Percentiles rank a stretch among this genome's conserved stretches.
Evolutionary conservation across 495 filamentous ascomycete species (phyloP).

Genomic region (Tuber borchii): DNA sequence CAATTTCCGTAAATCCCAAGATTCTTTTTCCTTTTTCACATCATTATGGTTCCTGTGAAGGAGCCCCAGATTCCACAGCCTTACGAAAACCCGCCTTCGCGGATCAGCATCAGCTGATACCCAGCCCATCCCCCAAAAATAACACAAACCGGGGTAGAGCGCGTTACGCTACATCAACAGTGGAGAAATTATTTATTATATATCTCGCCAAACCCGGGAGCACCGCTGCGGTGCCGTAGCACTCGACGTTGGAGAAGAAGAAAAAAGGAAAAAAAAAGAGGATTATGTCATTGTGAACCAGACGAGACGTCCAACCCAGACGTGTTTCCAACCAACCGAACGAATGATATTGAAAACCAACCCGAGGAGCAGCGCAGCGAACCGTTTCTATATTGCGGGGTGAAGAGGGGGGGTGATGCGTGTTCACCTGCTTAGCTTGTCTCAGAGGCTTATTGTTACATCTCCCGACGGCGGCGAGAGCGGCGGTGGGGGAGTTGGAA

Average conservation of each 20-base stretch:
- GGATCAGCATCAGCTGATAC: background rate
- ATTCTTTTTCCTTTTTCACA: background rate
- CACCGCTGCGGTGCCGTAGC: background rate
- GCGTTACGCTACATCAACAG: background rate
- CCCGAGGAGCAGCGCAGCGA: background rate
- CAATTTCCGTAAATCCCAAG: background rate
- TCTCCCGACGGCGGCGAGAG: background rate
- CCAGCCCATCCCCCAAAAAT: background rate
- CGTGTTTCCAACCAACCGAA: slow-evolving; percentile 5
- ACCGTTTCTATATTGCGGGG: background rate
- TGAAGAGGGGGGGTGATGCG: background rate
- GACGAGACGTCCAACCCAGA: background rate
- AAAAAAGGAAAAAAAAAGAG: background rate
- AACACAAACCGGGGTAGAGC: background rate
- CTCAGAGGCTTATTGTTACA: background rate
- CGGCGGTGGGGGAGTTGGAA: background rate
- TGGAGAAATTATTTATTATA: background rate
- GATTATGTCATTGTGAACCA: background rate
- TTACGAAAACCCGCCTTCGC: background rate
- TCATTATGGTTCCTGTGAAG: background rate
- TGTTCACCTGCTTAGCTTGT: background rate
- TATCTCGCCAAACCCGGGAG: background rate
- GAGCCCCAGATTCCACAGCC: background rate
- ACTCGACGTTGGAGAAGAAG: background rate
- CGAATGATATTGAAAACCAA: no score